Base-by-base conservation (phyloP, 31 red algal species). In the Endocladia muricata region DNA sequence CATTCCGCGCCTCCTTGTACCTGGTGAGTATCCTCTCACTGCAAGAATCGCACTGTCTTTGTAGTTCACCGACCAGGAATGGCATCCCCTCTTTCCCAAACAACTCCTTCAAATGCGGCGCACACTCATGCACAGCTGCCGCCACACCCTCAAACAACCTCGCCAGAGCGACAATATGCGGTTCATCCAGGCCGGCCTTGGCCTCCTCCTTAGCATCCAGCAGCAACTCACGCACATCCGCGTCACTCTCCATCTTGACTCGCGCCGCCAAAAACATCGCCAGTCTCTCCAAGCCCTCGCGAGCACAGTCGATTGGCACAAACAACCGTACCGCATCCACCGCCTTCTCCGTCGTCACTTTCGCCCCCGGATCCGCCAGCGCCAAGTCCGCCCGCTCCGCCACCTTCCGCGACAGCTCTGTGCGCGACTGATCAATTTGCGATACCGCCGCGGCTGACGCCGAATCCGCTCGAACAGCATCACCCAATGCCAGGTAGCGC, bases 71-170 rank as follows among this genome's bases (percentile, higher is more conserved):
- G 3, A 81, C 52, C 23, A 96, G 28, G 9, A 37, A 44, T 13
- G 73, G 49, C 30, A 96, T 49, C 22, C 62, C 34, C 21, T 48
- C 39, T 9, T 17, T 23, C 25, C 82, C 87, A 52, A 91, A 89
- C 38, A 82, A 32, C 3, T 59, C 54, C 5, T 71, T 17, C 15
- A 86, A n/a, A 29, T 29, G 39, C 3, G 63, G 73, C 51, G 65
- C 55, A 26, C 71, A 66, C 43, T 91, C 87, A 61, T 91, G 75
- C 40, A 79, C 82, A 58, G 55, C 66, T n/a, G 85, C 73, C 17
- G 87, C 93, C 33, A 91, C 81, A 47, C 47, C 37, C 41, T 96
- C 93, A 82, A 88, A 96, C 11, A 96, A 74, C 4, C 81, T 54
- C 3, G 85, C 83, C 1, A 91, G 41, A 8, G 71, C 81, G 48